Conservation (phyloP, 1,284 basidiomycete genomes). For the Inonotus hispidus region DNA sequence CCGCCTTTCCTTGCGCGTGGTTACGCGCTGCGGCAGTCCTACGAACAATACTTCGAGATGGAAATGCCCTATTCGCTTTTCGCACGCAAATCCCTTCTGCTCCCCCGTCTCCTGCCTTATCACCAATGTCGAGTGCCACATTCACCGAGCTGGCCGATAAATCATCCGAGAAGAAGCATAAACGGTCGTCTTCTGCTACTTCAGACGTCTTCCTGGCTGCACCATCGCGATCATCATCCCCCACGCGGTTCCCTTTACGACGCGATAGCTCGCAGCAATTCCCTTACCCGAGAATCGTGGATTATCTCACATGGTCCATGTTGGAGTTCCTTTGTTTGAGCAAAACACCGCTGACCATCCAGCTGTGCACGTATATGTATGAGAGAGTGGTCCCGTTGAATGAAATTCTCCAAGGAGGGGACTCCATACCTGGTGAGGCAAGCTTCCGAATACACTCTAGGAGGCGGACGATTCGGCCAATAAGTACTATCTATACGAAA, state of each 20-base stretch:
- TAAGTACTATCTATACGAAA: conserved; percentile 42
- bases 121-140: conserved; percentile 23
- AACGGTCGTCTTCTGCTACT: conserved; percentile 14
- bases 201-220: conserved; percentile 7
- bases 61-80: conserved; percentile 52
- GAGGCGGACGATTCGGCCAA: conserved; percentile 30
- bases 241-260: conserved; percentile 18
- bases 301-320: conserved; percentile 72
- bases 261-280: conserved; percentile 23
- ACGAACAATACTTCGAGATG: conserved; percentile 46
- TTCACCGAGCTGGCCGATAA: conserved; percentile 10
- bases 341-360: conserved; percentile 57
- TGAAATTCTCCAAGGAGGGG: conserved; percentile 28
- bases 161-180: conserved; percentile 1
- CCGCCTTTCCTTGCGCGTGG: conserved; percentile 55
- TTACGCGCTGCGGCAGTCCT: conserved; percentile 47
- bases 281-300: conserved; percentile 48
- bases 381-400: conserved; percentile 53
- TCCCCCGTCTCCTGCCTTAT: conserved; percentile 38
- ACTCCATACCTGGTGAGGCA: conserved; percentile 14
- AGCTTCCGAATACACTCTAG: not conserved
- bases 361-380: conserved; percentile 58
- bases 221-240: conserved; percentile 25
- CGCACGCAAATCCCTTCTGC: conserved; percentile 35
- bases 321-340: conserved; percentile 63